Evolutionary conservation across 495 filamentous ascomycete genomes (phyloP).

Genomic region (Penicillium odoratum): DNA sequence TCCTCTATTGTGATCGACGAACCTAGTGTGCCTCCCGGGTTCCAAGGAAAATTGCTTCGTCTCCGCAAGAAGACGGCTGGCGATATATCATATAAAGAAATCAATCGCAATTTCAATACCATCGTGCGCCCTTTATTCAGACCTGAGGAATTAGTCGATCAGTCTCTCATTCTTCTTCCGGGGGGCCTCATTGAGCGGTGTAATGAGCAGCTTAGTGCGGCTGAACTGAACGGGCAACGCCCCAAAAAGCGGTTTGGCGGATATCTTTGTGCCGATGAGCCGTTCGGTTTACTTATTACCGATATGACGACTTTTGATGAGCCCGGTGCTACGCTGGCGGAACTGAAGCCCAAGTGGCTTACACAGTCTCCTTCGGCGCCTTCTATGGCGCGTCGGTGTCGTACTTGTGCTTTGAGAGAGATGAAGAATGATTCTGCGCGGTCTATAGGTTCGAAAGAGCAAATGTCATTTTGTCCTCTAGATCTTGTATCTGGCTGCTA

Average conservation of each 20-base stretch:
- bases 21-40: conserved; percentile 23
- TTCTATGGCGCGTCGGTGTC: conserved; percentile 62
- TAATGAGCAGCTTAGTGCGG: conserved; percentile 49
- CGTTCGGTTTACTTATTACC: conserved; percentile 69
- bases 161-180: conserved; percentile 55
- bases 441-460: conserved; percentile 23
- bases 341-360: conserved; percentile 97
- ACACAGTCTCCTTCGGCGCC: conserved; percentile 80
- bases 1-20: conserved; percentile 6
- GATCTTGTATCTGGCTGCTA: conserved; percentile 49
- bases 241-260: conserved; percentile 52
- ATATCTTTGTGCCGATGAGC: conserved; percentile 58
- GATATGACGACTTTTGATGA: conserved; percentile 67
- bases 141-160: conserved; percentile 58
- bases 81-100: conserved; percentile 54
- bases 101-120: conserved; percentile 57
- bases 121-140: conserved; percentile 59
- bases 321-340: conserved; percentile 54
- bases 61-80: conserved; percentile 63
- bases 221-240: conserved; percentile 34
- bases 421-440: conserved; percentile 47
- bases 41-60: conserved; percentile 58
- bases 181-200: conserved; percentile 44
- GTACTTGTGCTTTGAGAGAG: conserved; percentile 79
- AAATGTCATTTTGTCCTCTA: conserved; percentile 56